These are phyloP conservation scores for Glycine soja DNA, from an alignment of 306 rosid genomes.

Conservation along the genomic window DNA sequence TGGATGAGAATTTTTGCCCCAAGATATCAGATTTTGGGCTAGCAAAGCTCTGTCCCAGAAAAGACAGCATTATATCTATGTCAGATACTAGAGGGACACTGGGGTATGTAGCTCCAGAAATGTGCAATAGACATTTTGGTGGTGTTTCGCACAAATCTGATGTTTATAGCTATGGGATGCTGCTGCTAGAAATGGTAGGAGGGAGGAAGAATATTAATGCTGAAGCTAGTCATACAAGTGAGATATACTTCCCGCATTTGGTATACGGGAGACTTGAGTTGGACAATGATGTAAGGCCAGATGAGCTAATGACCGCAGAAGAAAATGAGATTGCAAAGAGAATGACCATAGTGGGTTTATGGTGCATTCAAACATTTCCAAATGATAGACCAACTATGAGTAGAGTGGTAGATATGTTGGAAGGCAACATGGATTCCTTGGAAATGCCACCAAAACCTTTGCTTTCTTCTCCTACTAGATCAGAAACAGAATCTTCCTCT, in stretches of 20 bases:
- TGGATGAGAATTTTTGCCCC: background rate
- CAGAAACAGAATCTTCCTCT: background rate
- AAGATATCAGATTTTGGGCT: conserved; percentile 20
- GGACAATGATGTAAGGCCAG: background rate
- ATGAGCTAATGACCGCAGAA: background rate
- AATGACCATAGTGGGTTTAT: conserved; percentile 32
- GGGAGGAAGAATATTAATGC: background rate
- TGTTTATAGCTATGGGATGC: background rate
- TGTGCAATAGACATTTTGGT: background rate
- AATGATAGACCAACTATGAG: conserved; percentile 49
- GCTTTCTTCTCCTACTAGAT: conserved; percentile 43
- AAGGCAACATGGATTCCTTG: conserved; percentile 42
- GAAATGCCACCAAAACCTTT: conserved; percentile 47
- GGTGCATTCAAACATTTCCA: conserved; percentile 53
- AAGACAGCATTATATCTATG: background rate
- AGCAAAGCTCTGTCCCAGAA: background rate
- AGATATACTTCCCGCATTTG: background rate
- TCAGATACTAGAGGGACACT: background rate
- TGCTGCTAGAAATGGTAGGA: conserved; percentile 21
- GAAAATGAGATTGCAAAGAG: conserved; percentile 46
- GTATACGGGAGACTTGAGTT: background rate
- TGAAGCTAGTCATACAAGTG: background rate
- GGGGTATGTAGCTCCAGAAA: conserved; percentile 5
- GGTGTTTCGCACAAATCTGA: background rate
- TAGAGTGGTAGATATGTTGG: conserved; percentile 53